Evolutionary conservation across 2,329 filamentous ascomycete species (phyloP), one percentile per base, ranked within the genome.

Genomic region (Chrysosporium keratinophilum): DNA sequence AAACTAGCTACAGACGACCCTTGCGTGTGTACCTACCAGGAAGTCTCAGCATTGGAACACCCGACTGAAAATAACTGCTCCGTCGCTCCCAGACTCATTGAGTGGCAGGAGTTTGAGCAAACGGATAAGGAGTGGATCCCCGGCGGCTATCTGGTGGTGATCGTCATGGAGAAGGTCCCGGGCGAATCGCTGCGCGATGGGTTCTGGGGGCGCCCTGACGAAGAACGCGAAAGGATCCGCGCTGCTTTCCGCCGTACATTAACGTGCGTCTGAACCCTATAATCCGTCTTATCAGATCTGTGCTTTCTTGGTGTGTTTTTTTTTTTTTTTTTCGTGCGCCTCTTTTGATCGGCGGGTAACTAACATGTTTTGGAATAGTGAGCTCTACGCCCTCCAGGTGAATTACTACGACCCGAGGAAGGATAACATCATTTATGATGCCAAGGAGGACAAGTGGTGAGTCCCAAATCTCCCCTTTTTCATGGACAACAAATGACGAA

Each of bases 131-230:
- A 46, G 15, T 20, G 33, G 14, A 34, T 56, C 12, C 56, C 56
- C 15, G 35, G 19, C 9, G 56, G 54, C 19, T 58, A 48, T 40
- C 23, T 58, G 5, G 14, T 56, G 2, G 19, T 49, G 14, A 12
- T 56, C n/a, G 12, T 56, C 19, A 58, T 58, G 50, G 50, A 58
- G 20, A 53, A 53, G 12, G 37, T 56, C 19, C 54, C 54, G 3
- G 56, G 56, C n/a, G 37, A 40, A 37, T 34, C 45, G 9, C 34
- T 58, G 15, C 23, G 3, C 7, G 28, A 35, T 5, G 11, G 49
- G 12, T 58, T 56, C 23, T 46, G 54, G 46, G 11, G 2, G 17
- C 48, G 44, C 34, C 15, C 40, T 7, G 14, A 2, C 15, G 42
- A 17, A 23, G 37, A 56, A 23, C 54, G 40, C 17, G 39, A 54